Evolutionary conservation across 2,329 filamentous ascomycete species (phyloP).

Genomic region (Nemania diffusa): DNA sequence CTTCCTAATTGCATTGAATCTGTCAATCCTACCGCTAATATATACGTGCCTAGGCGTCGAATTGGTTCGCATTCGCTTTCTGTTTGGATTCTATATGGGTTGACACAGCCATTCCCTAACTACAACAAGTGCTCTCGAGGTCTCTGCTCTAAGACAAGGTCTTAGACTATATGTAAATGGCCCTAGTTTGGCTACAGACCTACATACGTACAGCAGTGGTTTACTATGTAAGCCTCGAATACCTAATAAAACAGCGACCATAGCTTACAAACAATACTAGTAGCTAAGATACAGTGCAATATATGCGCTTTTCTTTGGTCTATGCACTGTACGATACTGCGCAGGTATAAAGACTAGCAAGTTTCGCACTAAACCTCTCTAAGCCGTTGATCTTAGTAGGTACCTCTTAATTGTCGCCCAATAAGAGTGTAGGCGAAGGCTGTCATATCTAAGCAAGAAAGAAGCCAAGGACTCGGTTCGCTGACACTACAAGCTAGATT

Average conservation of each 20-base stretch:
- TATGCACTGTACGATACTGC: background rate
- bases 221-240: no score
- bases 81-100: background rate
- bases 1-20: background rate
- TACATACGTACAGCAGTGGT: background rate
- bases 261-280: background rate
- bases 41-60: no score
- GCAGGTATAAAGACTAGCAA: background rate
- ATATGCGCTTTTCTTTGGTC: background rate
- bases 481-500: background rate
- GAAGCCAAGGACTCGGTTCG: background rate
- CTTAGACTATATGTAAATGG: constrained; percentile 5
- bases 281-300: background rate
- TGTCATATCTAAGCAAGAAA: background rate
- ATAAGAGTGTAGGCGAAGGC: constrained; percentile 10
- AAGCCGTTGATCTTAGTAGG: background rate
- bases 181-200: background rate
- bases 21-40: no score
- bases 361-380: constrained; percentile 6
- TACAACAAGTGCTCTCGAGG: background rate
- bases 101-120: background rate
- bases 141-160: constrained; percentile 4
- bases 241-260: no score
- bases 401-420: background rate
- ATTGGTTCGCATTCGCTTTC: background rate